Evolutionary conservation across 176 grass and related monocot genomes (phyloP), one percentile per base, ranked within the genome.

Genomic region (Carex parvula): DNA sequence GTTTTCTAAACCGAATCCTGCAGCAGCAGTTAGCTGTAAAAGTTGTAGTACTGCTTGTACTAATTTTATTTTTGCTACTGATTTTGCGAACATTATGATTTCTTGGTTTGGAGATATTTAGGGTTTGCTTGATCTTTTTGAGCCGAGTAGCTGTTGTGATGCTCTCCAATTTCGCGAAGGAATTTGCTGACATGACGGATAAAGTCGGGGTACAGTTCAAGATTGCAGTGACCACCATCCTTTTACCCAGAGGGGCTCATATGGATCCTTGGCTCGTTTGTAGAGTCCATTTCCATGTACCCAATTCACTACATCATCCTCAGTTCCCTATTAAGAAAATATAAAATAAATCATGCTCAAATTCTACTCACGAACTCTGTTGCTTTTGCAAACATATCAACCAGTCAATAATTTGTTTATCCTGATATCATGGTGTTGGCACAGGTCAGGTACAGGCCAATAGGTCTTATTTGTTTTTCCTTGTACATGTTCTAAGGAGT

Each of bases 211-310:
- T 99, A 99, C 71, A 96, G 83, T 86, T 99, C 97, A 21, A 99
- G 93, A 81, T 99, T 99, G 91, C 97, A 99, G 80, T 96, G 97
- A n/a, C 93, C 93, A 0, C 97, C 97, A n/a, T 58, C 97, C 97
- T 87, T 96, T 99, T 85, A 99, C 94, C 97, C 97, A 99, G 35
- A 99, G 88, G 53, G 97, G 97, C 50, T 99, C 97, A 9, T 96
- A 96, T 1, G 97, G 91, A n/a, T 99, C 97, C 78, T 88, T 89
- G 46, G 97, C 88, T 67, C 94, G 69, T 76, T 96, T 99, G 89
- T 92, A 99, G 14, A 99, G 80, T 57, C 94, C 97, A 24, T 92
- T 90, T 39, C 97, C 97, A 60, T 99, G 97, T 26, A 89, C 87
- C 90, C 93, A 99, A 75, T 96, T 91, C 84, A 99, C 97, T 50